Base-by-base conservation (phyloP, 495 filamentous ascomycete genomes). In the Xylaria castorea region DNA sequence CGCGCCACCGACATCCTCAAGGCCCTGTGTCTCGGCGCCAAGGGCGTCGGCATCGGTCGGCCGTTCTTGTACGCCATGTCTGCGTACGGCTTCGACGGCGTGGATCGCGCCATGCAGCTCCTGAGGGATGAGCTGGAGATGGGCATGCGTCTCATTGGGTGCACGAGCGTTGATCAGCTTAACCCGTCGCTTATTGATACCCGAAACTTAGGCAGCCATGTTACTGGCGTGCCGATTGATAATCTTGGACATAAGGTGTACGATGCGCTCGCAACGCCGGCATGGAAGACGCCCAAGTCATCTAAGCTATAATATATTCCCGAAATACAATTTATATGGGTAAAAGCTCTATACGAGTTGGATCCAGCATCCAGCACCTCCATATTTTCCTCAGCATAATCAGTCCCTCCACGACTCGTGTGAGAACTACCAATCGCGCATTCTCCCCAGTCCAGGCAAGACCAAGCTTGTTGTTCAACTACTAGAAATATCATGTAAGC, bases 51-150 rank as follows among this genome's bases (percentile, higher is more conserved):
- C 48, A 98, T 99, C 76, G 96, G 96, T 1, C 85, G 96, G 12
- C 96, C 96, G 4, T 98, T 99, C 87, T 80, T 99, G 76, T 99
- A 92, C 80, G 96, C 96, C 69, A 99, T 99, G 96, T 93, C 90
- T 57, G 88, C 95, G 16, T 99, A 99, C 80, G 96, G 96, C 0
- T 83, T 93, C 67, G 86, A 90, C 3, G 96, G 96, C 71, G 95
- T 98, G 34, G 91, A 96, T 74, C 87, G 94, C 20, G 96, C 95
- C 27, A 97, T 98, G 91, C 92, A 95, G 83, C 85, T 99, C 74
- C 88, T 99, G 71, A 97, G 93, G 85, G 96, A 98, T 79, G 96
- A 99, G 87, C 94, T 99, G 91, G 95, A 95, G 86, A 97, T 98
- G 95, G 93, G 93, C 76, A 98, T 99, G 96, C 89, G 97, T 11